Percentiles rank a stretch among this genome's conserved stretches.
Evolutionary conservation across 2,329 filamentous ascomycete species (phyloP).

Genomic region (Pyrenochaeta sp.): DNA sequence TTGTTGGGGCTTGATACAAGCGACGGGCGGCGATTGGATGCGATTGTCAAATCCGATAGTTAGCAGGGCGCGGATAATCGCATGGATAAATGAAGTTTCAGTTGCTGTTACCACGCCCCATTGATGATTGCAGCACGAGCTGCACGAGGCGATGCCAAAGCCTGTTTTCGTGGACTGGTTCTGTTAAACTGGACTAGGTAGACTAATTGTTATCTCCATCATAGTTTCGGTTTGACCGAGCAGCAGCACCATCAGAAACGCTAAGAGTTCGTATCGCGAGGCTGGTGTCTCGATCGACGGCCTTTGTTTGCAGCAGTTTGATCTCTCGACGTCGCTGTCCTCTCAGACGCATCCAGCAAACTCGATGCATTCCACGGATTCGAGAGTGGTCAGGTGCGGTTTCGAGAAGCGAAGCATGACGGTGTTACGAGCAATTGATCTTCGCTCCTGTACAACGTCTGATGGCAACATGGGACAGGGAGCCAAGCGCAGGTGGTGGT

Average conservation of each 20-base stretch:
- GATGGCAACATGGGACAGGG: not conserved
- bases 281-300: not conserved
- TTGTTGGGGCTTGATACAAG: slow-evolving; percentile 2
- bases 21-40: slow-evolving; percentile 6
- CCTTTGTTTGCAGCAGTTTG: not conserved
- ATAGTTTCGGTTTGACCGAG: too few species aligned
- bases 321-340: not conserved
- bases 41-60: not conserved
- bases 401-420: slow-evolving; percentile 1
- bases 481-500: not conserved
- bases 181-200: too few species aligned
- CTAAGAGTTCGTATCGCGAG: not conserved
- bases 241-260: too few species aligned
- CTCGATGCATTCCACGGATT: slow-evolving; percentile 1
- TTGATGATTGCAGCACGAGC: too few species aligned
- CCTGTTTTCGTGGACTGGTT: slow-evolving; percentile 10
- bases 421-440: slow-evolving; percentile 3
- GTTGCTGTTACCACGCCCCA: not conserved
- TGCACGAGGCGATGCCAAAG: too few species aligned
- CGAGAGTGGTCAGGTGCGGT: not conserved
- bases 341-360: not conserved
- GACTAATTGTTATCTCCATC: too few species aligned
- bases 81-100: slow-evolving; percentile 10
- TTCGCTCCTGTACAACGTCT: not conserved
- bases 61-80: slow-evolving; percentile 15